Evolutionary conservation across 768 basidiomycete genomes (phyloP), one percentile per base, ranked within the genome.

Genomic region (Russula sp.): DNA sequence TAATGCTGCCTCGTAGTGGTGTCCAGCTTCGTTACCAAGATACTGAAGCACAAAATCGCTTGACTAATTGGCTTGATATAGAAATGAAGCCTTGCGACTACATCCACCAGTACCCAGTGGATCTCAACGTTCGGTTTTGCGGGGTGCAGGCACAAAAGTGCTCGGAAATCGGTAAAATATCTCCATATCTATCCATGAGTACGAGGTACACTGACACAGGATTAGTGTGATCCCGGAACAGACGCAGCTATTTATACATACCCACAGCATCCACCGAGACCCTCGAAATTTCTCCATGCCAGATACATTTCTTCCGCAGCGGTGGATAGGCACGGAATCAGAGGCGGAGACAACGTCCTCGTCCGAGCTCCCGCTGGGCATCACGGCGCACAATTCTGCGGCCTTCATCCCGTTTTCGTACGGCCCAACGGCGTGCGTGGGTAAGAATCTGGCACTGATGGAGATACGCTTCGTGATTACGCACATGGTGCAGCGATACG

Each of bases 361-460:
- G 9, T 29, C 25, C n/a, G n/a, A n/a, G 25, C 25, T 3, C 25
- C 25, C 25, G 2, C 70, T 1, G 53, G 70, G 41, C 60, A 51
- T 29, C 25, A 29, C 25, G 25, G 3, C 25, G 32, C 71, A 70
- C 61, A 66, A 75, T 57, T 45, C 69, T 3, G 43, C 65, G 2
- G 76, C 76, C 16, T 79, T 77, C 62, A 71, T 77, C 32, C 77
- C 79, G 0, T 79, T 78, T 65, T 78, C 78, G 5, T 60, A 69
- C 13, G 79, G 79, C 3, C 75, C 78, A 20, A 66, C 73, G 10
- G 76, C 68, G 32, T 80, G 79, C 48, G 76, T 72, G 0, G 79
- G 79, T 3, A 77, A 76, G 66, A 74, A 72, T 45, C 69, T 80
- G 18, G 79, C 78, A 22, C 66, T 70, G 66, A 70, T 72, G 66